Evolutionary conservation across 1,139 yeast species (phyloP).

Genomic region (Suhomyces ambrosiae): DNA sequence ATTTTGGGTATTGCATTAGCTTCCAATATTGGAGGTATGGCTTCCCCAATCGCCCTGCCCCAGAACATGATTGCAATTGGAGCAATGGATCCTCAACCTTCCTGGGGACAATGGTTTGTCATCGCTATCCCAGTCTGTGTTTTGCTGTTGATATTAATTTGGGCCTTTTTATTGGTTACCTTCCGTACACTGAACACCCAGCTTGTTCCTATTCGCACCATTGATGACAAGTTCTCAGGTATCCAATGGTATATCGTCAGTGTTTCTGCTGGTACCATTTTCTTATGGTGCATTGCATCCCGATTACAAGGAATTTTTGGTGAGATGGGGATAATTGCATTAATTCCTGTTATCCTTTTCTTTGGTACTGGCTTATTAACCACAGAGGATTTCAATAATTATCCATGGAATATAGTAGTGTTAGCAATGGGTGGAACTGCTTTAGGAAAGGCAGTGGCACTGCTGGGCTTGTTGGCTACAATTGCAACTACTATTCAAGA

Average conservation of each 20-base stretch:
- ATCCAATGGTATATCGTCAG: constrained; percentile 66
- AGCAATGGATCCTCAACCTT: constrained; percentile 63
- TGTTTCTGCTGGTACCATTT: constrained; percentile 56
- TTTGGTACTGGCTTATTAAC: constrained; percentile 71
- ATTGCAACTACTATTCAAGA: constrained; percentile 60
- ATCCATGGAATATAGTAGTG: constrained; percentile 77
- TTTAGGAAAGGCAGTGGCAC: constrained; percentile 71
- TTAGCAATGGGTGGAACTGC: constrained; percentile 83
- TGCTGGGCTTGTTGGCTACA: constrained; percentile 66
- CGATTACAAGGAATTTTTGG: constrained; percentile 60
- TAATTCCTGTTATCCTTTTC: constrained; percentile 64
- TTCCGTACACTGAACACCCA: constrained; percentile 52
- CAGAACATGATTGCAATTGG: constrained; percentile 77
- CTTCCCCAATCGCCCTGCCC: constrained; percentile 80
- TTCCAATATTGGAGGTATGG: constrained; percentile 76
- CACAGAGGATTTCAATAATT: constrained; percentile 67
- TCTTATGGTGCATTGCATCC: constrained; percentile 72
- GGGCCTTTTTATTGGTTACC: constrained; percentile 59
- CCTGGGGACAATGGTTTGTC: constrained; percentile 80
- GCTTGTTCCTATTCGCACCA: constrained; percentile 55
- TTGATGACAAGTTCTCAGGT: constrained; percentile 58
- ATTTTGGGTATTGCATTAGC: constrained; percentile 73
- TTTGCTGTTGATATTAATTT: constrained; percentile 53
- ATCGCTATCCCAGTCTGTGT: constrained; percentile 67
- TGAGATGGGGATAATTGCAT: constrained; percentile 70